Evolutionary conservation across 176 grass and related monocot species (phyloP).

Genomic region (Otatea glauca): DNA sequence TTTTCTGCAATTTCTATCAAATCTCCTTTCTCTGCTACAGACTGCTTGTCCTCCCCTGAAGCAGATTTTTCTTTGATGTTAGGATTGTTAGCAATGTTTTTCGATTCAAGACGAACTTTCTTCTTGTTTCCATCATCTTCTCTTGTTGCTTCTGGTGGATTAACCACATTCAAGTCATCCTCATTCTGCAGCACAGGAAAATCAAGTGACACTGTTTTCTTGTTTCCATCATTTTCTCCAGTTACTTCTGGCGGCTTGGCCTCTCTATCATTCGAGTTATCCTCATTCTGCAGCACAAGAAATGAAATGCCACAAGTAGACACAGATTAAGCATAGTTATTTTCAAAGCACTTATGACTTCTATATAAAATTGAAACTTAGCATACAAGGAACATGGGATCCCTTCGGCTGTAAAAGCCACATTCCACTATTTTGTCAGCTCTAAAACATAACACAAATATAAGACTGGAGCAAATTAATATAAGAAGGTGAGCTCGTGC

Average conservation of each 20-base stretch:
- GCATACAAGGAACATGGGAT: background rate
- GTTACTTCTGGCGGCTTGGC: slow-evolving; percentile 42
- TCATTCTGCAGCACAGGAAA: slow-evolving; percentile 50
- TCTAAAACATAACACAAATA: background rate
- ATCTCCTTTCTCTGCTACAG: slow-evolving; percentile 47
- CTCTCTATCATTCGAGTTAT: slow-evolving; percentile 39
- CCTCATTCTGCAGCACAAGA: slow-evolving; percentile 48
- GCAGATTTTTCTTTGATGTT: slow-evolving; percentile 39
- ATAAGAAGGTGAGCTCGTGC: background rate
- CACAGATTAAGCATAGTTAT: slow-evolving; percentile 23
- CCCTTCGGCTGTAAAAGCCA: background rate
- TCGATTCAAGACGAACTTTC: slow-evolving; percentile 34
- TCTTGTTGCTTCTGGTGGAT: slow-evolving; percentile 41
- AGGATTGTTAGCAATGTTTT: slow-evolving; percentile 43
- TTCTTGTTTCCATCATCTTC: slow-evolving; percentile 55
- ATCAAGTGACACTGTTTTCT: slow-evolving; percentile 40
- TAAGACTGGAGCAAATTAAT: background rate
- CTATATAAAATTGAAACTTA: slow-evolving; percentile 26
- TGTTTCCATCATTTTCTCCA: slow-evolving; percentile 48
- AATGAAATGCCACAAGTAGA: slow-evolving; percentile 17
- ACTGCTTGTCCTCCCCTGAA: slow-evolving; percentile 30
- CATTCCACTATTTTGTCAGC: background rate
- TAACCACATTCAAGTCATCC: slow-evolving; percentile 37
- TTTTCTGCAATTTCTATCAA: slow-evolving; percentile 49
- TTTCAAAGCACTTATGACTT: background rate